These are phyloP conservation scores for Neohortaea acidophila DNA, from an alignment of 495 filamentous ascomycete species.

Conservation along the genomic window DNA sequence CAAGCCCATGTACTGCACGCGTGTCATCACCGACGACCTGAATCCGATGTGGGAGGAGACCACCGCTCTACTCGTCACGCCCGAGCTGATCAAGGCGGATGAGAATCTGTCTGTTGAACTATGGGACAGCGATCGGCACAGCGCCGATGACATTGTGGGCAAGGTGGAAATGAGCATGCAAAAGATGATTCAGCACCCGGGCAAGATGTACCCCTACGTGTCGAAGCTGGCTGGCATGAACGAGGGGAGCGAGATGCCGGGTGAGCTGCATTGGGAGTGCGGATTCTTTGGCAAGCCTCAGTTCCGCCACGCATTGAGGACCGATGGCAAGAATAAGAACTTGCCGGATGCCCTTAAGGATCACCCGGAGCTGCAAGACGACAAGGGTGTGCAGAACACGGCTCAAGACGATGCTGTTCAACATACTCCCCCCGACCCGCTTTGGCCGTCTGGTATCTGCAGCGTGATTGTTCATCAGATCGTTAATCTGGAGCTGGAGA, in stretches of 20 bases:
- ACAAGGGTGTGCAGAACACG: slow-evolving; percentile 64
- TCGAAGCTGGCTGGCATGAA: slow-evolving; percentile 70
- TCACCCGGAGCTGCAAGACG: slow-evolving; percentile 67
- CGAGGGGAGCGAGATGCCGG: slow-evolving; percentile 76
- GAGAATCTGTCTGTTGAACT: slow-evolving; percentile 87
- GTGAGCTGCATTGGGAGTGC: slow-evolving; percentile 88
- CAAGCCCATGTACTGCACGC: slow-evolving; percentile 94
- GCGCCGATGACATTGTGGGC: slow-evolving; percentile 83
- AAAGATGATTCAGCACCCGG: slow-evolving; percentile 84
- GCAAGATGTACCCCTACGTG: slow-evolving; percentile 81
- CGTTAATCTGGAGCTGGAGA: slow-evolving; percentile 76
- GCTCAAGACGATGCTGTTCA: slow-evolving; percentile 67
- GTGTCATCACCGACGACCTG: slow-evolving; percentile 85
- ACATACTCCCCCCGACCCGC: slow-evolving; percentile 80
- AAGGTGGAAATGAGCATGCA: slow-evolving; percentile 88
- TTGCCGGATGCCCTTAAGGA: slow-evolving; percentile 58
- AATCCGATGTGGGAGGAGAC: slow-evolving; percentile 90
- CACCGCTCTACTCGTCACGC: slow-evolving; percentile 69
- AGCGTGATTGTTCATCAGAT: slow-evolving; percentile 83
- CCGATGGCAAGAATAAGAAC: slow-evolving; percentile 66
- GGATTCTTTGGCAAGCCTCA: slow-evolving; percentile 84
- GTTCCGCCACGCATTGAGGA: slow-evolving; percentile 64
- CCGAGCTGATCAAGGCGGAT: slow-evolving; percentile 79
- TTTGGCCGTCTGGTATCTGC: slow-evolving; percentile 82
- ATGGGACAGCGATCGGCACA: slow-evolving; percentile 83